Conservation (phyloP, 148 eudicot species). For the Cornus suecica region DNA sequence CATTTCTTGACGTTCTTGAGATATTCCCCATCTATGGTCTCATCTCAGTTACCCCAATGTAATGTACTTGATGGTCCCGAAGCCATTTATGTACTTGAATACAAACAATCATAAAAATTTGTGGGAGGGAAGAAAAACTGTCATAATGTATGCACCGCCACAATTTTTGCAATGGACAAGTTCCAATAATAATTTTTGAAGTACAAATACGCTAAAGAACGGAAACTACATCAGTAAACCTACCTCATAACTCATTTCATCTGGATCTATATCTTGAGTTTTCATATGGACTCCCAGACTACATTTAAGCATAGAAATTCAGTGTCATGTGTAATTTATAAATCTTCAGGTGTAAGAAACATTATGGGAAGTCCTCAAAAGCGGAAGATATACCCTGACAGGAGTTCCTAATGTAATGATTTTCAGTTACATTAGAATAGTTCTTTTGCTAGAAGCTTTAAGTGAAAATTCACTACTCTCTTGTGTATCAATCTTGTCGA, state of each 20-base stretch:
- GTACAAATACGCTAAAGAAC: not conserved
- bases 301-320: slow-evolving; percentile 17
- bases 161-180: not conserved
- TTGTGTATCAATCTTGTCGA: too few species aligned
- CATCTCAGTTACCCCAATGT: not conserved
- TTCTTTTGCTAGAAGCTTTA: too few species aligned
- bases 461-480: too few species aligned
- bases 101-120: not conserved
- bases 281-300: slow-evolving; percentile 32
- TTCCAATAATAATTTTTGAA: not conserved
- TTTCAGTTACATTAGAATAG: too few species aligned
- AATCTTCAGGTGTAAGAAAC: not conserved
- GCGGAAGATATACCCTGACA: slow-evolving; percentile 31
- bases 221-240: not conserved
- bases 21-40: not conserved
- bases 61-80: not conserved
- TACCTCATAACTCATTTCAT: slow-evolving; percentile 73
- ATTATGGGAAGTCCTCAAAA: not conserved
- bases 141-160: not conserved
- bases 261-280: slow-evolving; percentile 59
- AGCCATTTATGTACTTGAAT: not conserved
- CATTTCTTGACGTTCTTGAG: not conserved
- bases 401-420: too few species aligned
- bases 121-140: not conserved
- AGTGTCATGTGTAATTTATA: slow-evolving; percentile 3